A percentile compares a stretch with the other conserved stretches of the same genome.
Evolutionary conservation across 177 flowering plant genomes (phyloP).

Genomic region (Vitis hybrid): DNA sequence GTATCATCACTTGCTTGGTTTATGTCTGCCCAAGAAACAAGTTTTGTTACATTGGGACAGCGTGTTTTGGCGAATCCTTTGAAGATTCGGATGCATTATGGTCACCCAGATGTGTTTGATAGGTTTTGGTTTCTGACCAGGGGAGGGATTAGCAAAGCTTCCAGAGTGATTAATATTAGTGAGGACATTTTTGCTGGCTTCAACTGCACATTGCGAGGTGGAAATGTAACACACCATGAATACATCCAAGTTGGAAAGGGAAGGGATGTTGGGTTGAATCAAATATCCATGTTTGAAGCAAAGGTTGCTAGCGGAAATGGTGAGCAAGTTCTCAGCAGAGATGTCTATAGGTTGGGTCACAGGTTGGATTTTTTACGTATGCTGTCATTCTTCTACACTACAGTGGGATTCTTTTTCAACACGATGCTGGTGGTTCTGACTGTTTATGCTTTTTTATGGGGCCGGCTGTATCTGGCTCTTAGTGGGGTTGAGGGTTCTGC

Average conservation of each 20-base stretch:
- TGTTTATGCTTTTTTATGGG: conserved; percentile 65
- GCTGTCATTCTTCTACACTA: conserved; percentile 68
- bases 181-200: conserved; percentile 82
- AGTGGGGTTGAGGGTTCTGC: conserved; percentile 60
- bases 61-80: conserved; percentile 70
- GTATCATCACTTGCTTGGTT: conserved; percentile 79
- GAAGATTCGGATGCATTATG: conserved; percentile 69
- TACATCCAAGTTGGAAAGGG: conserved; percentile 78
- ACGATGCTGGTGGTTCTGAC: conserved; percentile 62
- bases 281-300: conserved; percentile 72
- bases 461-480: conserved; percentile 65
- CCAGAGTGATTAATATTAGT: conserved; percentile 65
- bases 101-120: conserved; percentile 76
- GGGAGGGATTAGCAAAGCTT: conserved; percentile 73
- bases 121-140: conserved; percentile 68
- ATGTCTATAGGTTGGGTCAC: conserved; percentile 70
- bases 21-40: conserved; percentile 74
- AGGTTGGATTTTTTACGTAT: conserved; percentile 64
- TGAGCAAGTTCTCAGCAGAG: conserved; percentile 71
- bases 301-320: conserved; percentile 78
- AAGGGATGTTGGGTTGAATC: conserved; percentile 70
- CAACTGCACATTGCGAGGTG: conserved; percentile 68
- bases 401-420: conserved; percentile 60
- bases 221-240: conserved; percentile 70
- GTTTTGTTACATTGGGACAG: conserved; percentile 75